Evolutionary conservation across 2,329 filamentous ascomycete genomes (phyloP).

Genomic region (Penicillium sp.): DNA sequence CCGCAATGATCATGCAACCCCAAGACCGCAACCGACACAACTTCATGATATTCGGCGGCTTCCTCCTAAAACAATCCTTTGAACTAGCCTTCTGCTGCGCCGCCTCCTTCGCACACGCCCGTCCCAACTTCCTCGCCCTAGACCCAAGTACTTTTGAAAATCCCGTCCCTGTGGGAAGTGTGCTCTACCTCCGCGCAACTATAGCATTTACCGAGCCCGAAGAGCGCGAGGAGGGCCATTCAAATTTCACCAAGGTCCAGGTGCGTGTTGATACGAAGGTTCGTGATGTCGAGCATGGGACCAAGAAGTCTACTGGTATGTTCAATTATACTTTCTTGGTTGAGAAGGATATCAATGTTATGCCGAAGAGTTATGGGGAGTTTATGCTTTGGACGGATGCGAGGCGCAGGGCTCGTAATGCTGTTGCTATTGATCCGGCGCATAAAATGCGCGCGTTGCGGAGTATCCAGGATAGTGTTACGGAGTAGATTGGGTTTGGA

Average conservation of each 20-base stretch:
- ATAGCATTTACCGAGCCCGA: constrained; percentile 72
- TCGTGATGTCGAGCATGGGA: constrained; percentile 71
- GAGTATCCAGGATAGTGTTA: constrained; percentile 43
- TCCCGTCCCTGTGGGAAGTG: constrained; percentile 74
- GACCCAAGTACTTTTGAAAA: constrained; percentile 77
- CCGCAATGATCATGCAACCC: constrained; percentile 76
- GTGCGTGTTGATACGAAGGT: constrained; percentile 74
- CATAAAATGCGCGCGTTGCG: constrained; percentile 40
- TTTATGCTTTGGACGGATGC: constrained; percentile 70
- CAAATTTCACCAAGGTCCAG: constrained; percentile 66
- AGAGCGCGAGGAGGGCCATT: constrained; percentile 49
- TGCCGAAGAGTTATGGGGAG: constrained; percentile 66
- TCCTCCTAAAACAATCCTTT: constrained; percentile 74
- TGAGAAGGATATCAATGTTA: constrained; percentile 66
- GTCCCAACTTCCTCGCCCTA: constrained; percentile 72
- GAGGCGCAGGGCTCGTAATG: constrained; percentile 58
- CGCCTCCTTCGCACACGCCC: constrained; percentile 69
- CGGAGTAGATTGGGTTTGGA: constrained; percentile 33
- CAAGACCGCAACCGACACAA: constrained; percentile 72
- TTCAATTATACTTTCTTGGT: constrained; percentile 78
- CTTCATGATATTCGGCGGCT: constrained; percentile 80
- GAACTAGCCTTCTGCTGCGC: constrained; percentile 78
- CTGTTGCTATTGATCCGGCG: constrained; percentile 48
- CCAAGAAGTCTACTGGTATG: constrained; percentile 69
- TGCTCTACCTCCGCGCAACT: constrained; percentile 73